Percentiles rank a stretch among this genome's conserved stretches.
Conservation (phyloP, 2,329 filamentous ascomycete genomes). For the Aspergillus novoparasiticus region DNA sequence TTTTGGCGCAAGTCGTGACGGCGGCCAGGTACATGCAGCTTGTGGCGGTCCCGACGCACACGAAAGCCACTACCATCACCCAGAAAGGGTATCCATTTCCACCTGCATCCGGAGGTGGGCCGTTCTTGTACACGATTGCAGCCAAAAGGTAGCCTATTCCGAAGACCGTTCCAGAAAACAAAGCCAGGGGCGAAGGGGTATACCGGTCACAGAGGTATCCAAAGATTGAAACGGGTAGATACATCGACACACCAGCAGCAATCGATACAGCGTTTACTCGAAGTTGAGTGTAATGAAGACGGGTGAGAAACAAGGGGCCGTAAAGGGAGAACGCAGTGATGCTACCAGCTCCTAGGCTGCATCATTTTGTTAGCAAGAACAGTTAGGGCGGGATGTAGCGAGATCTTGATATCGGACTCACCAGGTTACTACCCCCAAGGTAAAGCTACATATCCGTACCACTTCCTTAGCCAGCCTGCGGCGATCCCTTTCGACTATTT, state of each 20-base stretch:
- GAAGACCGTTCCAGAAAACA: conserved; percentile 73
- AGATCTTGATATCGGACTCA: conserved; percentile 27
- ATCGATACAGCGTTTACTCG: conserved; percentile 91
- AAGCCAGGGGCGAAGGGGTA: conserved; percentile 74
- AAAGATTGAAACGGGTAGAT: conserved; percentile 85
- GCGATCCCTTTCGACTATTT: conserved; percentile 61
- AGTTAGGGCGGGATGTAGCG: background rate
- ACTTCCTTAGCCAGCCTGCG: conserved; percentile 56
- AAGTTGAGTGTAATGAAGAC: conserved; percentile 83
- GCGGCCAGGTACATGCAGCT: conserved; percentile 86
- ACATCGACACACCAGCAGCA: conserved; percentile 82
- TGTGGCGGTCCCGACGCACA: conserved; percentile 79
- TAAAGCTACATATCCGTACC: conserved; percentile 59
- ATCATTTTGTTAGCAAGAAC: conserved; percentile 6
- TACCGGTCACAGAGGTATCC: conserved; percentile 91
- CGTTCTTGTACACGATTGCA: conserved; percentile 71
- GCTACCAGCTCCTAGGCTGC: conserved; percentile 78
- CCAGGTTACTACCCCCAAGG: conserved; percentile 63
- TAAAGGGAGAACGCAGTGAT: conserved; percentile 95
- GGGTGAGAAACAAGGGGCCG: conserved; percentile 83
- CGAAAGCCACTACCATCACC: conserved; percentile 83
- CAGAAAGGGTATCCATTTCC: conserved; percentile 70
- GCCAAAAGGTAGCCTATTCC: conserved; percentile 81
- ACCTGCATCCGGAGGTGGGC: conserved; percentile 54
- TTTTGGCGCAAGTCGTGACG: conserved; percentile 97